Evolutionary conservation across 192 early-diverging fungal genomes (phyloP).

Genomic region (Funneliformis geosporum): DNA sequence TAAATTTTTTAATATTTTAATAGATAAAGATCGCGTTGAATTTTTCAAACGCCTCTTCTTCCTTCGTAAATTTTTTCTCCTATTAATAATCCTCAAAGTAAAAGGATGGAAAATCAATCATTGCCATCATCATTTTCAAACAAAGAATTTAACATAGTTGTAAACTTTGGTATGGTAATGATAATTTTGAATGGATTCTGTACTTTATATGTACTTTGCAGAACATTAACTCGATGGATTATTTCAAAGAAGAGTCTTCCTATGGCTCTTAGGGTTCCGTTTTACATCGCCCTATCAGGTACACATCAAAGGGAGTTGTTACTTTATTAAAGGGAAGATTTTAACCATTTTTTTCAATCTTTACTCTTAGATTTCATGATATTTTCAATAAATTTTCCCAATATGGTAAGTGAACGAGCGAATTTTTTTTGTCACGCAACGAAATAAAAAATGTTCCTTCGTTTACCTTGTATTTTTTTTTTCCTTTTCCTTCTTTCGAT

Average conservation of each 20-base stretch:
- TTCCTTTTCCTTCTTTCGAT: not conserved
- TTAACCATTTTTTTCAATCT: not conserved
- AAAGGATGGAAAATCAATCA: no score
- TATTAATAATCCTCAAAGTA: no score
- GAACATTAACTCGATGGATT: not conserved
- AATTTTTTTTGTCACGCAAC: no score
- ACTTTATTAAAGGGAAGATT: not conserved
- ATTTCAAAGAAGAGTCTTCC: not conserved
- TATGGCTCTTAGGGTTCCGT: conserved; percentile 17
- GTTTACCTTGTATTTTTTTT: no score
- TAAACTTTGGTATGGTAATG: not conserved
- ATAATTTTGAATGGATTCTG: conserved; percentile 3
- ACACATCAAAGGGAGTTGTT: not conserved
- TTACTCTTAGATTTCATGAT: not conserved
- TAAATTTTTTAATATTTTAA: no score
- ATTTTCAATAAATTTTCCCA: not conserved
- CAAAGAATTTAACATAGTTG: not conserved
- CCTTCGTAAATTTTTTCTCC: no score
- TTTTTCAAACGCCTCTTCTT: no score
- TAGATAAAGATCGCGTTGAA: no score
- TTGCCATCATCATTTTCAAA: no score
- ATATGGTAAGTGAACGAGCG: not conserved
- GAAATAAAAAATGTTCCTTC: not conserved
- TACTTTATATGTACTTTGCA: not conserved
- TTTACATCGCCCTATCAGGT: conserved; percentile 27